phyloP scores from a whole-genome alignment of 345 rosid genomes.

The Microthlaspi erraticum region DNA sequence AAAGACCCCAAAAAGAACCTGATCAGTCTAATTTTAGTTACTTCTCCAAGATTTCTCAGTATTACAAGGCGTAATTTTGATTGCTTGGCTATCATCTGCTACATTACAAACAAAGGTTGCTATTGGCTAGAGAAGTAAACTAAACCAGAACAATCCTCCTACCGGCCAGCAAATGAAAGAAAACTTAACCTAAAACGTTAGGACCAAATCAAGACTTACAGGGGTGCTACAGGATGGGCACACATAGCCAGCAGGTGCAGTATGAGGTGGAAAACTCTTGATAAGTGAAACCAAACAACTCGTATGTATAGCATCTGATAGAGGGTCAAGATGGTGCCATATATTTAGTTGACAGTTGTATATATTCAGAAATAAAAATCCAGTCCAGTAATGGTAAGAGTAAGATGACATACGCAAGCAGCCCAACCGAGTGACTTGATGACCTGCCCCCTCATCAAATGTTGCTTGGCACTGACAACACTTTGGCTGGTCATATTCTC shows the following conservation, averaged over 20 bases:
- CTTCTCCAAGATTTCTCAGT: not conserved
- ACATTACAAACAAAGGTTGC: not conserved
- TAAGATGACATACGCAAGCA: constrained; percentile 84
- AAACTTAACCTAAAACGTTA: not conserved
- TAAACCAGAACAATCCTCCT: constrained; percentile 11
- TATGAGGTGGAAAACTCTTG: constrained; percentile 90
- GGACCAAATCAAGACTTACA: constrained; percentile 54
- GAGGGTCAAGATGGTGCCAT: constrained; percentile 18
- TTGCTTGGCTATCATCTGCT: constrained; percentile 10
- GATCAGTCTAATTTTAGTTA: not conserved
- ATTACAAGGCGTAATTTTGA: constrained; percentile 8
- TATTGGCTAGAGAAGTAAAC: not conserved
- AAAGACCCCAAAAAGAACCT: constrained; percentile 3
- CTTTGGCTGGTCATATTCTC: constrained; percentile 96
- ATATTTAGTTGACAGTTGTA: not conserved
- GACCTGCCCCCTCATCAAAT: constrained; percentile 70
- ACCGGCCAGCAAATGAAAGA: not conserved
- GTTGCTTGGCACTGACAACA: constrained; percentile 83
- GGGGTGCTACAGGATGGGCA: constrained; percentile 89
- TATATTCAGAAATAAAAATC: constrained; percentile 15
- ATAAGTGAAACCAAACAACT: constrained; percentile 81
- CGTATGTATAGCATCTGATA: constrained; percentile 86
- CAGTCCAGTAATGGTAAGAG: constrained; percentile 31
- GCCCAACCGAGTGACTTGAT: constrained; percentile 89
- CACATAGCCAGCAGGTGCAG: constrained; percentile 95